Conservation (phyloP, 768 basidiomycete genomes). For the Amanita polypyramis region DNA sequence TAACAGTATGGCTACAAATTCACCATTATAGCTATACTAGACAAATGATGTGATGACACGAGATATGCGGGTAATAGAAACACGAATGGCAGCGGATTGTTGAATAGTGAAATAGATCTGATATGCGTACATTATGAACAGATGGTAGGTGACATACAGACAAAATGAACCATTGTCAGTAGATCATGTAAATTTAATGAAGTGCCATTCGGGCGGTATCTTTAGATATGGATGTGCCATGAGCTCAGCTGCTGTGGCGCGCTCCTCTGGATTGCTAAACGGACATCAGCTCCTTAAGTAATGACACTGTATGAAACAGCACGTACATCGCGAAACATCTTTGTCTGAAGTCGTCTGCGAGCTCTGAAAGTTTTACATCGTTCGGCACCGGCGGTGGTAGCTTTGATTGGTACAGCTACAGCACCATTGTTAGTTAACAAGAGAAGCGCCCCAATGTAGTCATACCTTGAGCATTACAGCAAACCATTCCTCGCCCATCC, state of each 20-base stretch:
- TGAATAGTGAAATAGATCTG: conserved; percentile 10
- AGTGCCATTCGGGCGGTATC: conserved; percentile 65
- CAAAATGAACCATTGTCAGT: conserved; percentile 15
- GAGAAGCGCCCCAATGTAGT: conserved; percentile 5
- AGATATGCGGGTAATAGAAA: conserved; percentile 8
- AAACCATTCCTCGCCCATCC: conserved; percentile 83
- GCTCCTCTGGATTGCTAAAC: conserved; percentile 69
- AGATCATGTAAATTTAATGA: conserved; percentile 51
- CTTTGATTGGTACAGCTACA: conserved; percentile 75
- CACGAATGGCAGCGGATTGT: conserved; percentile 8
- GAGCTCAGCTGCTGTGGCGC: conserved; percentile 72
- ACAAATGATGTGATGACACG: conserved; percentile 17
- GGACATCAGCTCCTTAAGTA: conserved; percentile 5
- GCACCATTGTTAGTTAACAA: background rate
- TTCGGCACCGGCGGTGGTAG: conserved; percentile 84
- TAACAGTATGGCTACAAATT: conserved; percentile 26
- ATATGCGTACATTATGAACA: conserved; percentile 5
- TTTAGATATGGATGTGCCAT: conserved; percentile 70
- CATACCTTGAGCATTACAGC: conserved; percentile 91
- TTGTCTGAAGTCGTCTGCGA: conserved; percentile 78
- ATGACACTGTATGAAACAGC: conserved; percentile 1
- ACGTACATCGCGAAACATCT: conserved; percentile 86
- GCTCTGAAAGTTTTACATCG: conserved; percentile 62
- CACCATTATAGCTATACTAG: conserved; percentile 26
- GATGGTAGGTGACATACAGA: conserved; percentile 9